Conservation (phyloP, 169 alveolate genomes). For the Theileria annulata region DNA sequence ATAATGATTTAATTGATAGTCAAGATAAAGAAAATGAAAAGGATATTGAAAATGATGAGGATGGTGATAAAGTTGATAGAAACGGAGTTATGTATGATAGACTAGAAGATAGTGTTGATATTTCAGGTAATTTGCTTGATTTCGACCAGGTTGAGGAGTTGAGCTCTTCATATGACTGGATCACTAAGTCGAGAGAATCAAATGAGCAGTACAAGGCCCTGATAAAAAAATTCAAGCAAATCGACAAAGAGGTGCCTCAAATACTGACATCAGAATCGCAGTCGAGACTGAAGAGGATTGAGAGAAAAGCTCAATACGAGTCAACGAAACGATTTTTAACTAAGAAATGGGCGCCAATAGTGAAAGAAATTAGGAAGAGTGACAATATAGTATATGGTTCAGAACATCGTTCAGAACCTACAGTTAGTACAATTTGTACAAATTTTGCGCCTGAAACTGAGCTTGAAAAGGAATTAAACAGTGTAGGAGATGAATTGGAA, state of each 20-base stretch:
- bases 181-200: conserved; percentile 16
- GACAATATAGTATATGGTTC: conserved; percentile 38
- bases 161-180: conserved; percentile 32
- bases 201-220: conserved; percentile 21
- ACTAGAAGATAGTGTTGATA: conserved; percentile 43
- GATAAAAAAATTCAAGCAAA: conserved; percentile 39
- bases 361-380: conserved; percentile 18
- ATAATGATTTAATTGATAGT: background rate
- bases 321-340: conserved; percentile 43
- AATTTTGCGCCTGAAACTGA: conserved; percentile 67
- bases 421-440: conserved; percentile 46
- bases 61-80: background rate
- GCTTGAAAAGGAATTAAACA: conserved; percentile 68
- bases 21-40: background rate
- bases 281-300: conserved; percentile 52
- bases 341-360: conserved; percentile 71
- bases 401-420: conserved; percentile 35
- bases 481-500: conserved; percentile 14
- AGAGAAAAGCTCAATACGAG: conserved; percentile 65
- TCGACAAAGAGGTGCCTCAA: conserved; percentile 52
- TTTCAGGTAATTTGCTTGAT: conserved; percentile 12
- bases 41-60: background rate
- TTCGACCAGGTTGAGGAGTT: conserved; percentile 5
- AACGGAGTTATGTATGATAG: conserved; percentile 7
- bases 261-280: conserved; percentile 50